Percentiles rank a stretch among this genome's conserved stretches.
These are phyloP conservation scores for Citrus australasica DNA, from an alignment of 345 rosid genomes.

Conservation along the genomic window DNA sequence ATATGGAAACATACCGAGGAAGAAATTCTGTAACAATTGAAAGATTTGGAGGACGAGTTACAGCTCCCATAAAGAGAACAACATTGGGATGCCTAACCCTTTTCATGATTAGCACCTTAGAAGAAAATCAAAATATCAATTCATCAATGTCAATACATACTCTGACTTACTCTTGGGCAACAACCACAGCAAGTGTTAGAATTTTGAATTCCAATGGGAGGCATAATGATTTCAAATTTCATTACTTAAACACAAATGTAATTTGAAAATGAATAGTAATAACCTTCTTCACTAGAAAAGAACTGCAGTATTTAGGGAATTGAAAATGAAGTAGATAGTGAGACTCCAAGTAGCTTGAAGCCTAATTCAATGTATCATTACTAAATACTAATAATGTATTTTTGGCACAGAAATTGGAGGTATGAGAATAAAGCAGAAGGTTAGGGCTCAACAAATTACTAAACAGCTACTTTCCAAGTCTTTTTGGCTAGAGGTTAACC, in stretches of 20 bases:
- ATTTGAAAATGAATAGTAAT: background rate
- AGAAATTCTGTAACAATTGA: slow-evolving; percentile 93
- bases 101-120: slow-evolving; percentile 78
- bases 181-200: background rate
- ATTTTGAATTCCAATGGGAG: background rate
- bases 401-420: background rate
- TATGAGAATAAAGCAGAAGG: background rate
- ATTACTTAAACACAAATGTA: background rate
- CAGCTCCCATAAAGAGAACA: slow-evolving; percentile 99
- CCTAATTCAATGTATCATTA: background rate
- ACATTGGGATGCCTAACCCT: slow-evolving; percentile 91
- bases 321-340: background rate
- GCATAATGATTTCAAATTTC: background rate
- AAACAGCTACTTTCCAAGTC: background rate
- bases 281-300: background rate
- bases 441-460: background rate
- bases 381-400: background rate
- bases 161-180: background rate
- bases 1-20: slow-evolving; percentile 54
- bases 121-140: slow-evolving; percentile 14
- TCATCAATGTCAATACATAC: background rate
- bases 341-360: slow-evolving; percentile 3
- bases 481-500: background rate
- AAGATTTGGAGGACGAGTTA: slow-evolving; percentile 88
- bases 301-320: background rate